Evolutionary conservation across 1,284 basidiomycete genomes (phyloP).

Genomic region (Puccinia horiana): DNA sequence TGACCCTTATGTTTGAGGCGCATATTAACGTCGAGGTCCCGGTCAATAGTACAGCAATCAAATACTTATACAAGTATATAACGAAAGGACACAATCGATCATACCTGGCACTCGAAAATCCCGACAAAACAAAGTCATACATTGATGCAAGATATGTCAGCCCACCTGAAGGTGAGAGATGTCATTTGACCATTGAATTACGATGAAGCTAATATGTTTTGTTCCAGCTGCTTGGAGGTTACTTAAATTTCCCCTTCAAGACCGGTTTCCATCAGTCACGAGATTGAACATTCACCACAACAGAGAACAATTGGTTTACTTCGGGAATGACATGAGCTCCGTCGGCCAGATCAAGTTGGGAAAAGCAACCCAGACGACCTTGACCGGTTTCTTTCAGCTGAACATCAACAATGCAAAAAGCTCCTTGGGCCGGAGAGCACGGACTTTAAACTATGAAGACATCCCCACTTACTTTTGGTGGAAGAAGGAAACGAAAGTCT

Average conservation of each 20-base stretch:
- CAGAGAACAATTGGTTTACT: background rate
- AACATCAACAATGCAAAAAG: background rate
- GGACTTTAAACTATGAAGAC: background rate
- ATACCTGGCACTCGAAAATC: background rate
- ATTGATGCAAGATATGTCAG: constrained; percentile 11
- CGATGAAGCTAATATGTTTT: no score
- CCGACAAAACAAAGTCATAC: background rate
- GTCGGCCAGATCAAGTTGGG: background rate
- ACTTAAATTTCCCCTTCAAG: background rate
- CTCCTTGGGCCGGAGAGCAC: background rate
- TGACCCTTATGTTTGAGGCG: background rate
- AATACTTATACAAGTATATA: constrained; percentile 33
- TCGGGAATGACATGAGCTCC: background rate
- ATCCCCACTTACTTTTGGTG: background rate
- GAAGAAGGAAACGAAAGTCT: background rate
- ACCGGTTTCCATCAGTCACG: background rate
- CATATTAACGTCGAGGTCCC: constrained; percentile 30
- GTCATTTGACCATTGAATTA: background rate
- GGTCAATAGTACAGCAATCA: background rate
- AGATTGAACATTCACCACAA: background rate
- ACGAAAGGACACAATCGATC: constrained; percentile 10
- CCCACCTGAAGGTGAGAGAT: constrained; percentile 14
- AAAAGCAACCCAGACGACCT: background rate
- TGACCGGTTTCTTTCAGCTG: background rate
- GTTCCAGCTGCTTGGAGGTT: constrained; percentile 2